Conservation (phyloP, 164 flowering plant species). For the Stephania cephalantha region DNA sequence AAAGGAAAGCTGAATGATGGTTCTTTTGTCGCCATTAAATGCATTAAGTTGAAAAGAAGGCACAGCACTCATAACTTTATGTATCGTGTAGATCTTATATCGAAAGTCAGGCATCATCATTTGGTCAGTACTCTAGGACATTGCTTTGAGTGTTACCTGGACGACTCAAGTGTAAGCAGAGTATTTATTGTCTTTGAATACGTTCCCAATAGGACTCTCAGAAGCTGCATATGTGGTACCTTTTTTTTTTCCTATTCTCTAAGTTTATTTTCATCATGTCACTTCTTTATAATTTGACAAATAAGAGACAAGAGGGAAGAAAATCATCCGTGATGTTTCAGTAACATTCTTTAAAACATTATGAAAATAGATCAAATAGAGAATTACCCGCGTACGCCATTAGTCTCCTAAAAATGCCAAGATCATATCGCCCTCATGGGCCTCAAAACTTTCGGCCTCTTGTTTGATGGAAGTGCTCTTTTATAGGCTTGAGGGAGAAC, state of each 20-base stretch:
- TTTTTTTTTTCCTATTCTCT: not conserved
- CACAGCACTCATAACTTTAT: constrained; percentile 46
- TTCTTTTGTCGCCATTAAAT: constrained; percentile 61
- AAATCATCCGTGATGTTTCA: not conserved
- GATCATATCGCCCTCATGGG: too few species aligned
- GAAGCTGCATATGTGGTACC: constrained; percentile 69
- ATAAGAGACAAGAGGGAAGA: not conserved
- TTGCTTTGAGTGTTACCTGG: constrained; percentile 80
- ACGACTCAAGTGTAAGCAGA: constrained; percentile 78
- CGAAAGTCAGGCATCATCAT: constrained; percentile 78
- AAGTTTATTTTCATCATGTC: not conserved
- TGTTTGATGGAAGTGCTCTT: too few species aligned
- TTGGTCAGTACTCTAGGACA: constrained; percentile 85
- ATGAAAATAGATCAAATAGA: too few species aligned
- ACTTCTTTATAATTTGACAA: not conserved
- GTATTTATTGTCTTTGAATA: constrained; percentile 76
- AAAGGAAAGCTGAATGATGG: constrained; percentile 66
- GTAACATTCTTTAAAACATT: too few species aligned
- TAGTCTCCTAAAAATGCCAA: too few species aligned
- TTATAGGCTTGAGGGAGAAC: too few species aligned
- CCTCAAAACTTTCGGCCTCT: too few species aligned
- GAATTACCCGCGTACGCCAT: too few species aligned
- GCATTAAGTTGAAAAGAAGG: constrained; percentile 61
- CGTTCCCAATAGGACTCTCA: constrained; percentile 67
- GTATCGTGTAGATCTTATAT: constrained; percentile 61